Percentiles rank a stretch among this genome's conserved stretches.
Conservation (phyloP, 345 rosid genomes). For the Eucalyptus fibrosa region DNA sequence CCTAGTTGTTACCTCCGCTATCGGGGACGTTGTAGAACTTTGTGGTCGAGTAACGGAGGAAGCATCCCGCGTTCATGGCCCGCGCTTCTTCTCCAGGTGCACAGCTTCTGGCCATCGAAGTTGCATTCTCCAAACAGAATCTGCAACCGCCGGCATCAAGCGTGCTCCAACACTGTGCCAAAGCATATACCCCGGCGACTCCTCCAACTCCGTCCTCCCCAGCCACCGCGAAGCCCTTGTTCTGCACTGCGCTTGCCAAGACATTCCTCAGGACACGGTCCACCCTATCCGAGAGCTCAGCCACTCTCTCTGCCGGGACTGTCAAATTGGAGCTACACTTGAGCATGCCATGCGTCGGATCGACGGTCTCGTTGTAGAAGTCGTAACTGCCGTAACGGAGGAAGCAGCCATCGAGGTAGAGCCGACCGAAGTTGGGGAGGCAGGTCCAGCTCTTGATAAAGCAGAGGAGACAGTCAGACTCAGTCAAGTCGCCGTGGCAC, state of each 20-base stretch:
- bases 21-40: slow-evolving; percentile 17
- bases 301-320: not conserved
- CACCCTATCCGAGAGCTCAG: slow-evolving; percentile 7
- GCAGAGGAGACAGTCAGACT: slow-evolving; percentile 26
- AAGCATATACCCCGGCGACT: slow-evolving; percentile 15
- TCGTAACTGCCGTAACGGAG: slow-evolving; percentile 33
- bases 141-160: slow-evolving; percentile 23
- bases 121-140: slow-evolving; percentile 36
- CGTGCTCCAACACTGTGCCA: slow-evolving; percentile 70
- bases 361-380: slow-evolving; percentile 31
- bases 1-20: not conserved
- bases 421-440: slow-evolving; percentile 24
- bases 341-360: slow-evolving; percentile 5
- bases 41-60: slow-evolving; percentile 36
- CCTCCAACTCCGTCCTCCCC: slow-evolving; percentile 8
- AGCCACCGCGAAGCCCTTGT: slow-evolving; percentile 25
- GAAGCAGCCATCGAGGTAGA: slow-evolving; percentile 57
- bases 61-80: slow-evolving; percentile 60
- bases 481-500: slow-evolving; percentile 31
- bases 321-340: slow-evolving; percentile 3
- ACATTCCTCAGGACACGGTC: slow-evolving; percentile 19
- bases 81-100: slow-evolving; percentile 29
- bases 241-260: slow-evolving; percentile 12
- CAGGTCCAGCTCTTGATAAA: slow-evolving; percentile 4
- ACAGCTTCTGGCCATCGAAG: slow-evolving; percentile 22